Evolutionary conservation across 306 rosid genomes (phyloP).

Genomic region (Lotus japonicus): DNA sequence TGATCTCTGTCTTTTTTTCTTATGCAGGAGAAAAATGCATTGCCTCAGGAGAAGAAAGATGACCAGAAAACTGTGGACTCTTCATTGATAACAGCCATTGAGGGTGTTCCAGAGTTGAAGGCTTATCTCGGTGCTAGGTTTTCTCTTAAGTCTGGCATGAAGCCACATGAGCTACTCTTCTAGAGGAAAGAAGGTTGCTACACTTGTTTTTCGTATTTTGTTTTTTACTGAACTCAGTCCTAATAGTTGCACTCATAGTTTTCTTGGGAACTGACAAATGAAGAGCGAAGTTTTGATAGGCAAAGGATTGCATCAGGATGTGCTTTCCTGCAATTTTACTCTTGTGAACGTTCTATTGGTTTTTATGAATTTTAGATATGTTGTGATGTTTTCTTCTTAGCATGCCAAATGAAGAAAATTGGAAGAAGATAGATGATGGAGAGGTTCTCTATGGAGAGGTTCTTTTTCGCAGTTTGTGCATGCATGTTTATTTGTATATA

Average conservation of each 20-base stretch:
- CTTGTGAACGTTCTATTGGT: not conserved
- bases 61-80: slow-evolving; percentile 69
- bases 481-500: too few relatives aligned
- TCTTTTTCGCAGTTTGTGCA: not conserved
- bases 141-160: slow-evolving; percentile 24
- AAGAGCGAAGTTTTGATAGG: not conserved
- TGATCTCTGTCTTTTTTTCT: not conserved
- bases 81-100: slow-evolving; percentile 48
- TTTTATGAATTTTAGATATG: slow-evolving; percentile 5
- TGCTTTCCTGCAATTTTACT: not conserved
- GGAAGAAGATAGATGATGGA: not conserved
- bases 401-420: not conserved
- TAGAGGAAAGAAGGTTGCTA: not conserved
- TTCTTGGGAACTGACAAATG: too few relatives aligned
- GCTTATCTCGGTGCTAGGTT: slow-evolving; percentile 70
- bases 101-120: slow-evolving; percentile 64
- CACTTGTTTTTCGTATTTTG: not conserved
- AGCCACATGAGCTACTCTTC: slow-evolving; percentile 31
- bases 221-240: not conserved
- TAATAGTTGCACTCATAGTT: not conserved
- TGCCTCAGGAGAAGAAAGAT: slow-evolving; percentile 75
- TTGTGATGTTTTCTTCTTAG: not conserved
- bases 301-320: not conserved
- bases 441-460: not conserved
- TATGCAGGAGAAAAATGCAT: slow-evolving; percentile 54